phyloP scores from a whole-genome alignment of 2,329 filamentous ascomycete species.

The Penicillium digitatum region DNA sequence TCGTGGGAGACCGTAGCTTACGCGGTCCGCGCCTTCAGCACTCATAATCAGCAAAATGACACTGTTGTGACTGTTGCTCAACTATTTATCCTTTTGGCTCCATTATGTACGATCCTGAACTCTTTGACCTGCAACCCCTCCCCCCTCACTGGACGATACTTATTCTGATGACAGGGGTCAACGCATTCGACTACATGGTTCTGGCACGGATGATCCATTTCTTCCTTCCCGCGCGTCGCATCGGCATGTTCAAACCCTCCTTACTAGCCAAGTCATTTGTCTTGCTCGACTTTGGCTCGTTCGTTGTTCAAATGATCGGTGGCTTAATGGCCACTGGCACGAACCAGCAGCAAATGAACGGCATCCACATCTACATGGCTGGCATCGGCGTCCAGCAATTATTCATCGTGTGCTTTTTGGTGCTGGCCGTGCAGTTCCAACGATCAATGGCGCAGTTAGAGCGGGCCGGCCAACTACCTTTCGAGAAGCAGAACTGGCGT shows the following conservation, averaged over 20 bases:
- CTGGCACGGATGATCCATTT: constrained; percentile 47
- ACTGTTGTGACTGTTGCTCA: background rate
- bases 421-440: constrained; percentile 51
- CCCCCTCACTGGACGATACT: background rate
- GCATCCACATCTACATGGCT: constrained; percentile 29
- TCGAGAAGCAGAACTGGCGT: background rate
- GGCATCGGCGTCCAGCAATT: constrained; percentile 51
- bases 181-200: constrained; percentile 48
- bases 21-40: constrained; percentile 27
- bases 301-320: constrained; percentile 15
- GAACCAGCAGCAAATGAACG: constrained; percentile 8
- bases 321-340: constrained; percentile 9
- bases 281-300: constrained; percentile 38
- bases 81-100: constrained; percentile 10
- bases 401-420: constrained; percentile 50
- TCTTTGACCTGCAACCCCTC: background rate
- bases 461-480: background rate
- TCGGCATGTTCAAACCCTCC: constrained; percentile 40
- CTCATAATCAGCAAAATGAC: background rate
- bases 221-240: constrained; percentile 37
- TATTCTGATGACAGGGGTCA: constrained; percentile 27
- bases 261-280: constrained; percentile 42
- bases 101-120: background rate
- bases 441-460: constrained; percentile 34
- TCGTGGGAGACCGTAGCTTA: constrained; percentile 45